These are phyloP conservation scores for Orbilia ellipsospora DNA, from an alignment of 2,329 filamentous ascomycete species.

Conservation along the genomic window DNA sequence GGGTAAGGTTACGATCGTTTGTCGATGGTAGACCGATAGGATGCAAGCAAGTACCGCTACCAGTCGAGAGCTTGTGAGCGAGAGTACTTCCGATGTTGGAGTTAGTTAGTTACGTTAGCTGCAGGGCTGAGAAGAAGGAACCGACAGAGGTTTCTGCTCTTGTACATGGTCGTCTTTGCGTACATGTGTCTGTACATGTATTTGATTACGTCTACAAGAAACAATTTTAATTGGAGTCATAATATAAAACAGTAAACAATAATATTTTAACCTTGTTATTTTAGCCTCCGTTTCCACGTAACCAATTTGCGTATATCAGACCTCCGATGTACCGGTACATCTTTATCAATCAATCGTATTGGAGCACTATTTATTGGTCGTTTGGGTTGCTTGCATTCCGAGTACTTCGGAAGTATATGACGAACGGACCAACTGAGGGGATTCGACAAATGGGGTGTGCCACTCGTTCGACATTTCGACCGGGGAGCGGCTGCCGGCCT, in stretches of 20 bases:
- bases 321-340: background rate
- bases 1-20: background rate
- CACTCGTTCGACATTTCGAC: background rate
- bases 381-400: background rate
- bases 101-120: background rate
- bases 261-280: too few species aligned
- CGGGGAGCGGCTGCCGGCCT: background rate
- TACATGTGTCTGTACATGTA: too few species aligned
- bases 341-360: background rate
- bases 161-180: too few species aligned
- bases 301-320: slow-evolving; percentile 16
- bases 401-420: slow-evolving; percentile 33
- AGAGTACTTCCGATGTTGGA: slow-evolving; percentile 29
- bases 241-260: background rate
- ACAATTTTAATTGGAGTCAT: background rate
- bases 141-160: too few species aligned
- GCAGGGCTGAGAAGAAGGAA: slow-evolving; percentile 10
- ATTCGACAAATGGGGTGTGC: background rate
- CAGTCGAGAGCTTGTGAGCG: slow-evolving; percentile 1
- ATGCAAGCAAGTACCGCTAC: slow-evolving; percentile 13
- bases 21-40: background rate
- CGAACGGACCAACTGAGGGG: background rate
- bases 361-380: background rate
- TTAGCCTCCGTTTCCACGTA: background rate
- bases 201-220: too few species aligned